These are phyloP conservation scores for Phytophthora sansomeana DNA, from an alignment of 352 stramenopile genomes.

Conservation along the genomic window DNA sequence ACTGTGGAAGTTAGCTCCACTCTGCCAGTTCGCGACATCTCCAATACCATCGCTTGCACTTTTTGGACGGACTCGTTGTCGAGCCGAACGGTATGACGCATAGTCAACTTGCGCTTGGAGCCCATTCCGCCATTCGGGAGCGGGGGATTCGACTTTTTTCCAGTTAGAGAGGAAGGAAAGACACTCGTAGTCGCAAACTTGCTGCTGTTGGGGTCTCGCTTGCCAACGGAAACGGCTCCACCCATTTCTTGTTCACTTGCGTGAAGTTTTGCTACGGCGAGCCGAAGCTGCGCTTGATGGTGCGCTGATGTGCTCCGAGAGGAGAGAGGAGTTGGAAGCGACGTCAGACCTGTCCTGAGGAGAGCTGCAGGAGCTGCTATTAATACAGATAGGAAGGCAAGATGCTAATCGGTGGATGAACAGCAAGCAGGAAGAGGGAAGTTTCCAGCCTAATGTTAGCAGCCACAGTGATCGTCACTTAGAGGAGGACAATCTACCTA, in stretches of 20 bases:
- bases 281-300: neutral
- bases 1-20: constrained; percentile 72
- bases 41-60: constrained; percentile 53
- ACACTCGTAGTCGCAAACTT: constrained; percentile 28
- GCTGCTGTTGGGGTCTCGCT: neutral
- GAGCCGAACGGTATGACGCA: constrained; percentile 43
- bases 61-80: constrained; percentile 39
- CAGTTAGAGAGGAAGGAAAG: constrained; percentile 3
- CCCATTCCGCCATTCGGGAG: constrained; percentile 8
- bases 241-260: constrained; percentile 24
- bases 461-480: constrained; percentile 1
- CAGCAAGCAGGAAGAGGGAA: neutral
- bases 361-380: constrained; percentile 6
- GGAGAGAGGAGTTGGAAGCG: neutral
- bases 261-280: neutral
- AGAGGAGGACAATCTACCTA: neutral
- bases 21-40: constrained; percentile 57
- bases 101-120: constrained; percentile 46
- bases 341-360: neutral
- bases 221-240: constrained; percentile 35
- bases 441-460: constrained; percentile 15
- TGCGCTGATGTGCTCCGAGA: neutral
- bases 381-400: constrained; percentile 10
- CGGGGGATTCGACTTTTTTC: constrained; percentile 5
- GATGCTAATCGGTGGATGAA: too few relatives aligned